These are phyloP conservation scores for Chrysanthemum seticuspe DNA, from an alignment of 129 eudicot species.

Conservation along the genomic window DNA sequence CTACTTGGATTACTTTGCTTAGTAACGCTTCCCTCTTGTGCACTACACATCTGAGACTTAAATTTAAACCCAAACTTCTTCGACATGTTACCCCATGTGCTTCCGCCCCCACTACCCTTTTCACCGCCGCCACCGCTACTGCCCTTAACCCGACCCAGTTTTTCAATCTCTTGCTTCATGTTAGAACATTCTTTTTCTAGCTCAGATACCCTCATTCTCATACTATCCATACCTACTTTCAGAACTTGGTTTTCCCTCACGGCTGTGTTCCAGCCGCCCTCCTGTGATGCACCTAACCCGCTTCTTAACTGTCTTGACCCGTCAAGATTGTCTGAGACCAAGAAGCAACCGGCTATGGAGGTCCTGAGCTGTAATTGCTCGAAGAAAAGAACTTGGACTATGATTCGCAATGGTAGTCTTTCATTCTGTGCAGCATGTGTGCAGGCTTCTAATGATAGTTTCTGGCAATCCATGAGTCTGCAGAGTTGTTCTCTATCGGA, in stretches of 20 bases:
- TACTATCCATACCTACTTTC: slow-evolving; percentile 95
- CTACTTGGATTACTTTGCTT: slow-evolving; percentile 57
- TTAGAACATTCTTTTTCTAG: slow-evolving; percentile 91
- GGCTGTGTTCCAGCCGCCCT: slow-evolving; percentile 82
- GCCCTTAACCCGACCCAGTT: slow-evolving; percentile 66
- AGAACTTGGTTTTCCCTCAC: slow-evolving; percentile 89
- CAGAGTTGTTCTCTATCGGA: slow-evolving; percentile 86
- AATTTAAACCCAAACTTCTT: slow-evolving; percentile 77
- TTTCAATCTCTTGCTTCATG: slow-evolving; percentile 88
- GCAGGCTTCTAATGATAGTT: slow-evolving; percentile 94
- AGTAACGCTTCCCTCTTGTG: slow-evolving; percentile 91
- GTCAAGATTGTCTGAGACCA: slow-evolving; percentile 80
- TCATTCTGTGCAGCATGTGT: slow-evolving; percentile 97
- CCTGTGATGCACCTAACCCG: slow-evolving; percentile 55
- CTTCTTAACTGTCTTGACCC: slow-evolving; percentile 83
- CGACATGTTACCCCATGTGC: slow-evolving; percentile 72
- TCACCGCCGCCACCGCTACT: slow-evolving; percentile 13
- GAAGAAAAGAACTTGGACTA: slow-evolving; percentile 96
- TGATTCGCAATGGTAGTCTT: slow-evolving; percentile 80
- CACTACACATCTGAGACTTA: slow-evolving; percentile 97
- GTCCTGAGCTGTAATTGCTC: slow-evolving; percentile 90
- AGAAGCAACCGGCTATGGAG: slow-evolving; percentile 92
- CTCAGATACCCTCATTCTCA: slow-evolving; percentile 92
- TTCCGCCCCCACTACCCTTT: slow-evolving; percentile 20
- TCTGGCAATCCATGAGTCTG: slow-evolving; percentile 93